Conservation (phyloP, 1,284 basidiomycete genomes). For the Thelephora terrestris region DNA sequence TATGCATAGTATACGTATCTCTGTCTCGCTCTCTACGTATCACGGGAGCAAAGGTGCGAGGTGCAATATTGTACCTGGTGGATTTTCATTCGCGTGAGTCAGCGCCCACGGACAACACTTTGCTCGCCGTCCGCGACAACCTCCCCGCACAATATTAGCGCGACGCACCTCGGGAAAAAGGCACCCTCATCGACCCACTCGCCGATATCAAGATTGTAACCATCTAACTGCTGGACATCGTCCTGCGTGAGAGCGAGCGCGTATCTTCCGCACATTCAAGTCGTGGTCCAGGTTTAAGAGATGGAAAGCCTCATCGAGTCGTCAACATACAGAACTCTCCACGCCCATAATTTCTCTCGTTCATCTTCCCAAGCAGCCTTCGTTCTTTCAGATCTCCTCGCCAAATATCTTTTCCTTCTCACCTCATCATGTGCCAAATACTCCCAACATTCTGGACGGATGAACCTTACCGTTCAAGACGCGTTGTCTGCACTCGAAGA, state of each 20-base stretch:
- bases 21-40: constrained; percentile 30
- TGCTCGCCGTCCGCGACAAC: no score
- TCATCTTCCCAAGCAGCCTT: constrained; percentile 59
- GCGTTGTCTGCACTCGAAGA: constrained; percentile 59
- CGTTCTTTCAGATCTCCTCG: constrained; percentile 60
- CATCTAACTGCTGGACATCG: constrained; percentile 32
- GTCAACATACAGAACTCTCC: constrained; percentile 55
- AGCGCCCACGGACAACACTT: no score
- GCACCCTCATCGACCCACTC: constrained; percentile 56
- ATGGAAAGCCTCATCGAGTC: constrained; percentile 42
- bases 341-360: constrained; percentile 64
- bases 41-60: constrained; percentile 58
- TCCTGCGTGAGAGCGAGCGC: constrained; percentile 38
- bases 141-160: background rate
- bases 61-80: constrained; percentile 57
- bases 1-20: constrained; percentile 38
- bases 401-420: constrained; percentile 57
- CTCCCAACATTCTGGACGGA: constrained; percentile 60
- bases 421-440: constrained; percentile 56
- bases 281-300: background rate
- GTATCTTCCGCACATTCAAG: constrained; percentile 54
- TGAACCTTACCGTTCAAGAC: constrained; percentile 43
- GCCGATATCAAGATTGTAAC: constrained; percentile 34
- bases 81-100: no score
- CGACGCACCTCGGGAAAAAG: constrained; percentile 35